A percentile compares a stretch with the other conserved stretches of the same genome.
Conservation (phyloP, 2,329 filamentous ascomycete genomes). For the Cladosporium cucumerinum region DNA sequence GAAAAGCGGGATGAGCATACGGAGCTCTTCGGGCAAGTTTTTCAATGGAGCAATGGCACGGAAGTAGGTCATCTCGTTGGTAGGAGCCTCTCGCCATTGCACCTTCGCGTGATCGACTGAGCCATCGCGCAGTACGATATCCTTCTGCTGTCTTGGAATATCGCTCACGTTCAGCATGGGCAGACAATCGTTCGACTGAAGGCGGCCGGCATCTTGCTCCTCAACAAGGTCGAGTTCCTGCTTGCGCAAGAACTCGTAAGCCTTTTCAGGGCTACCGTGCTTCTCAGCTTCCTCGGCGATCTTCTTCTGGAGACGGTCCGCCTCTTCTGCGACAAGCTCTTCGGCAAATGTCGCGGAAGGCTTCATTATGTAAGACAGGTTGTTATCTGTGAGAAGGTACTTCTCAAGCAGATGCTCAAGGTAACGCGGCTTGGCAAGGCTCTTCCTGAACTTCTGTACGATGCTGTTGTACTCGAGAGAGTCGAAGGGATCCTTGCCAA, state of each 20-base stretch:
- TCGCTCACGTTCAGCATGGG: constrained; percentile 86
- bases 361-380: constrained; percentile 89
- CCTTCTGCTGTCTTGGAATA: constrained; percentile 75
- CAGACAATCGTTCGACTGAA: constrained; percentile 80
- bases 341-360: constrained; percentile 73
- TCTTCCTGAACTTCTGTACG: constrained; percentile 74
- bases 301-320: constrained; percentile 67
- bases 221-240: constrained; percentile 73
- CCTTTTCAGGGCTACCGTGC: constrained; percentile 68
- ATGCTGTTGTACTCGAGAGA: constrained; percentile 89
- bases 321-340: constrained; percentile 74
- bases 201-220: constrained; percentile 66
- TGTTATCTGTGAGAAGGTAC: constrained; percentile 83
- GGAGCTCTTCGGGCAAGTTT: constrained; percentile 77
- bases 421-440: constrained; percentile 72
- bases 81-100: constrained; percentile 89
- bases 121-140: constrained; percentile 61
- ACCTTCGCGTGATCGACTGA: constrained; percentile 63
- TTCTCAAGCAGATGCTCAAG: constrained; percentile 82
- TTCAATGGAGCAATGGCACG: constrained; percentile 78
- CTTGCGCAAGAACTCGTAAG: constrained; percentile 67
- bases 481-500: constrained; percentile 87
- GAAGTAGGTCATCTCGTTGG: constrained; percentile 95
- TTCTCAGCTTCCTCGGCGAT: constrained; percentile 66
- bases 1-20: constrained; percentile 82